Evolutionary conservation across 208 protist species (phyloP).

Genomic region (Wallacemonas rigidus): DNA sequence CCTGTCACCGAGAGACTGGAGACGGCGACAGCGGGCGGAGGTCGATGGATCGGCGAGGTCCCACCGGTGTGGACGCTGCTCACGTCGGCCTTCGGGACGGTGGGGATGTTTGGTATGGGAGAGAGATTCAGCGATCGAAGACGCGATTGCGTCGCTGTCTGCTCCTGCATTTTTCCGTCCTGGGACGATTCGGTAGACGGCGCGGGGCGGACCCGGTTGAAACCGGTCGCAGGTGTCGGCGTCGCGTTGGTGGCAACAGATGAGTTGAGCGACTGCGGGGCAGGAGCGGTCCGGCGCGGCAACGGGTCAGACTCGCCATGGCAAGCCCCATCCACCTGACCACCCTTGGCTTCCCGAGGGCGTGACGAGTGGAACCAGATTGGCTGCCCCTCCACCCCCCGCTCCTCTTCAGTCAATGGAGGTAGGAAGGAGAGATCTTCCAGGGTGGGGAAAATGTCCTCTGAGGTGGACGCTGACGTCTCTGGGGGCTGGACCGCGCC

Average conservation of each 20-base stretch:
- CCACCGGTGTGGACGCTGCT: too few species aligned
- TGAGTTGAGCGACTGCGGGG: conserved; percentile 11
- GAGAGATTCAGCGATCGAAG: not conserved
- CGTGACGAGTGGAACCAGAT: not conserved
- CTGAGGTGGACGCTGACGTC: not conserved
- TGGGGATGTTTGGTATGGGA: not conserved
- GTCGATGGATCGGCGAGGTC: conserved; percentile 1
- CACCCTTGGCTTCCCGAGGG: too few species aligned
- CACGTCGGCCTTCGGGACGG: too few species aligned
- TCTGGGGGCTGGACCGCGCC: not conserved
- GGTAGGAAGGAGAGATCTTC: not conserved
- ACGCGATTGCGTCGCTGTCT: not conserved
- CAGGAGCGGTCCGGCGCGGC: not conserved
- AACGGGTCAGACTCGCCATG: not conserved
- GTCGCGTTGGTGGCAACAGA: not conserved
- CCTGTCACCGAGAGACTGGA: too few species aligned
- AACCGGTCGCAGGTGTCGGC: not conserved
- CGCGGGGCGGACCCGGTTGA: not conserved
- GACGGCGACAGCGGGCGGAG: not conserved
- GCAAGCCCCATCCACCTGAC: too few species aligned
- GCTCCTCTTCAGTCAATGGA: not conserved
- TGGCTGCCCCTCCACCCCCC: not conserved
- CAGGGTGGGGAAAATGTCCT: not conserved
- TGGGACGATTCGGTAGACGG: not conserved
- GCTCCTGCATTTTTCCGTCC: not conserved